A percentile compares a stretch with the other conserved stretches of the same genome.
Conservation (phyloP, 805 yeast species). For the Sugiyamaella chiloensis region DNA sequence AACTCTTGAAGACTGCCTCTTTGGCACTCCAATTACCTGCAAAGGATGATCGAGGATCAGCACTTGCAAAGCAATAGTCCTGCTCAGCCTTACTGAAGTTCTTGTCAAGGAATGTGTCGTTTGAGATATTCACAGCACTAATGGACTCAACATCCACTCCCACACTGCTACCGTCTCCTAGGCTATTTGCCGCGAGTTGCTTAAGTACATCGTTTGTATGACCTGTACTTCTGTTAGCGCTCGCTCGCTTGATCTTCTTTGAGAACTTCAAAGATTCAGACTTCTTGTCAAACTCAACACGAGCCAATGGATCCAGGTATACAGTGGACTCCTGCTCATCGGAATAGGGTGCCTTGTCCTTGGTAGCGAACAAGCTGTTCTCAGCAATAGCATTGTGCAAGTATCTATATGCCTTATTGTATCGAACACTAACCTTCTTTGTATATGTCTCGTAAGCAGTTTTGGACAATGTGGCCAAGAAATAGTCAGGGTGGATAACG, state of each 20-base stretch:
- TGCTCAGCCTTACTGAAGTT: conserved; percentile 85
- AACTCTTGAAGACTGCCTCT: conserved; percentile 97
- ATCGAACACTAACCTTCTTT: conserved; percentile 69
- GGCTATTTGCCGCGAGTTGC: conserved; percentile 47
- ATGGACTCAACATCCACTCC: conserved; percentile 97
- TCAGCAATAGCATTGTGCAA: conserved; percentile 91
- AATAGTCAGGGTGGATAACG: conserved; percentile 88
- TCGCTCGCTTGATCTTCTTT: conserved; percentile 37
- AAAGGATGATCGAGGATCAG: conserved; percentile 82
- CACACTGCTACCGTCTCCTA: conserved; percentile 58
- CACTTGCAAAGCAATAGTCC: conserved; percentile 67
- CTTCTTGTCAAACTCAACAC: conserved; percentile 50
- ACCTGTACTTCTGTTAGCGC: conserved; percentile 39
- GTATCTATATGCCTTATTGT: conserved; percentile 88
- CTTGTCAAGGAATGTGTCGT: conserved; percentile 86
- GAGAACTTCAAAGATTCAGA: conserved; percentile 34
- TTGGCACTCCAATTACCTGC: conserved; percentile 99
- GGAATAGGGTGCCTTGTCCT: conserved; percentile 88
- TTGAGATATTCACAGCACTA: conserved; percentile 75
- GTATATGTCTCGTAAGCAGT: conserved; percentile 68
- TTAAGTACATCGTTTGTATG: conserved; percentile 64
- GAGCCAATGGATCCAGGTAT: conserved; percentile 93
- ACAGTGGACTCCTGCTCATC: conserved; percentile 86
- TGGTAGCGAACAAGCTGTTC: conserved; percentile 88
- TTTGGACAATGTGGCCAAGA: conserved; percentile 77